Percentiles rank a stretch among this genome's conserved stretches.
These are phyloP conservation scores for Mucor piriformis DNA, from an alignment of 371 early-diverging fungal species.

Conservation along the genomic window DNA sequence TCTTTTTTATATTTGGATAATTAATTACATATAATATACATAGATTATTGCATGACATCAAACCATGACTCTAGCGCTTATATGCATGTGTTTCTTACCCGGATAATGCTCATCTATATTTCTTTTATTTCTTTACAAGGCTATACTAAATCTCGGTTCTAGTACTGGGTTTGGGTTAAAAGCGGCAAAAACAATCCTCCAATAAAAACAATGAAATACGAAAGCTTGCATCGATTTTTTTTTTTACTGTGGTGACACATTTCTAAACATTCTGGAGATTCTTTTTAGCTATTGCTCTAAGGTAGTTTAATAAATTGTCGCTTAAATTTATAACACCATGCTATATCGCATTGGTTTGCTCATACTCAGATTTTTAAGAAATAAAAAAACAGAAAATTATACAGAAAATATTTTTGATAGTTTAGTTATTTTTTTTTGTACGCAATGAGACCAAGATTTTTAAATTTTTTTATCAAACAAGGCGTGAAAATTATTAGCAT, in stretches of 20 bases:
- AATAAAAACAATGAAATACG: background rate
- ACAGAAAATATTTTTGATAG: no score
- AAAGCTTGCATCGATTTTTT: background rate
- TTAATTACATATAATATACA: constrained; percentile 1
- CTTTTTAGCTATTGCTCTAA: constrained; percentile 2
- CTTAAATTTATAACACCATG: background rate
- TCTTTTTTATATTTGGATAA: background rate
- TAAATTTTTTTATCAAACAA: no score
- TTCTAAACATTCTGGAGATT: constrained; percentile 23
- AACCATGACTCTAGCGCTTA: background rate
- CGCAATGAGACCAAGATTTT: no score
- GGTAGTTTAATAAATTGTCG: background rate
- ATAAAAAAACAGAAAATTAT: no score
- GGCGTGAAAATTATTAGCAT: no score
- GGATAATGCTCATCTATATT: background rate
- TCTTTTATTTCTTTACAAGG: background rate
- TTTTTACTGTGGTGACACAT: constrained; percentile 13
- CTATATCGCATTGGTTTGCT: background rate
- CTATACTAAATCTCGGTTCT: no score
- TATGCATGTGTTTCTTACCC: background rate
- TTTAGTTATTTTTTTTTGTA: no score
- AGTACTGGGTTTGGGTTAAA: no score
- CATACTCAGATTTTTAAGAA: background rate
- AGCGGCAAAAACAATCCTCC: background rate
- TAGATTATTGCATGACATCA: constrained; percentile 2